phyloP scores from a whole-genome alignment of 345 rosid species.

The Gossypium turneri region DNA sequence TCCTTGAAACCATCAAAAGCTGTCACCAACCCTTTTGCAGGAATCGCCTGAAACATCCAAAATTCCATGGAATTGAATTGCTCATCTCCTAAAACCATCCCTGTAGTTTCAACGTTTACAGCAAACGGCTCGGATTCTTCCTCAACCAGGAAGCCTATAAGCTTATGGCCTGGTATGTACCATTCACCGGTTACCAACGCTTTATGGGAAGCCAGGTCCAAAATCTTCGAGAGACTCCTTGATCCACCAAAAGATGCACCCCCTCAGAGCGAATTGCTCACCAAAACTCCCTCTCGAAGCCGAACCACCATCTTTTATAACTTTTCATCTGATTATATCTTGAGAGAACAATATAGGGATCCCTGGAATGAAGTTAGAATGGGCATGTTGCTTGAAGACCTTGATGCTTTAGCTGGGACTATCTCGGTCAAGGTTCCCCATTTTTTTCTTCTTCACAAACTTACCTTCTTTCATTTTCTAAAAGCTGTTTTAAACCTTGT shows the following conservation, averaged over 20 bases:
- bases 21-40: neutral
- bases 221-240: constrained; percentile 41
- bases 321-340: constrained; percentile 62
- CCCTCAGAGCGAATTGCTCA: constrained; percentile 29
- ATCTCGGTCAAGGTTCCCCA: constrained; percentile 63
- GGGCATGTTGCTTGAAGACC: constrained; percentile 86
- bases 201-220: constrained; percentile 80
- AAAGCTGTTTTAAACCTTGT: neutral
- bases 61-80: constrained; percentile 1
- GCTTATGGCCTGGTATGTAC: constrained; percentile 96
- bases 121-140: constrained; percentile 30
- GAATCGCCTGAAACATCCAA: neutral
- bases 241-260: constrained; percentile 22
- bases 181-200: constrained; percentile 87
- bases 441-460: neutral
- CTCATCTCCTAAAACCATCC: constrained; percentile 5
- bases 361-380: constrained; percentile 82
- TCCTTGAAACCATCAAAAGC: neutral
- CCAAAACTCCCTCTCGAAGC: constrained; percentile 58
- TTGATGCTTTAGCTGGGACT: constrained; percentile 93
- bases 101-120: constrained; percentile 2
- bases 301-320: constrained; percentile 63
- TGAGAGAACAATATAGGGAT: constrained; percentile 79
- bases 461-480: neutral
- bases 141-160: constrained; percentile 66